Conservation (phyloP, 1,284 basidiomycete genomes). For the Pseudozyma thailandica region DNA sequence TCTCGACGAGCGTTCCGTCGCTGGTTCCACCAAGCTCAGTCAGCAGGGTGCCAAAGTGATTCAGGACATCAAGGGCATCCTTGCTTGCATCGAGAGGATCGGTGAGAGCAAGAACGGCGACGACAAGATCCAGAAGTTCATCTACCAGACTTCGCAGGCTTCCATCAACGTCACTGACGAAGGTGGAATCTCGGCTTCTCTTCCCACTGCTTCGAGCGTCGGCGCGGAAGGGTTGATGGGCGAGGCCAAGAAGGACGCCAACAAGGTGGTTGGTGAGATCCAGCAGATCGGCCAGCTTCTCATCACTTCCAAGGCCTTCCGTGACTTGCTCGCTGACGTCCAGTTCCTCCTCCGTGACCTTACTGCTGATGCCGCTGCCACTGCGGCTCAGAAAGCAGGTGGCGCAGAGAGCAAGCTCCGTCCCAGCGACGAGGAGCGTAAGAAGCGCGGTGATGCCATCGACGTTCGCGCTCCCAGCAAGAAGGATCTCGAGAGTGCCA, state of each 20-base stretch:
- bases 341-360: slow-evolving; percentile 69
- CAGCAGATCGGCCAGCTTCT: slow-evolving; percentile 69
- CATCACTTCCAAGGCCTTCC: slow-evolving; percentile 69
- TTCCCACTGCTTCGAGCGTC: slow-evolving; percentile 33
- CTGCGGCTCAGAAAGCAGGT: slow-evolving; percentile 54
- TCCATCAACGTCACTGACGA: slow-evolving; percentile 54
- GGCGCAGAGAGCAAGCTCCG: slow-evolving; percentile 62
- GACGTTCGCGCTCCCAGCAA: slow-evolving; percentile 60
- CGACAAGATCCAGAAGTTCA: slow-evolving; percentile 70
- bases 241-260: slow-evolving; percentile 64
- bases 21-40: slow-evolving; percentile 48
- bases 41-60: slow-evolving; percentile 48
- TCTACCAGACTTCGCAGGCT: slow-evolving; percentile 65
- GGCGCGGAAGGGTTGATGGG: slow-evolving; percentile 66
- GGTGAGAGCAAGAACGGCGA: slow-evolving; percentile 62
- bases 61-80: slow-evolving; percentile 52
- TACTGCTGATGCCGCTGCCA: slow-evolving; percentile 69
- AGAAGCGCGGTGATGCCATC: slow-evolving; percentile 58
- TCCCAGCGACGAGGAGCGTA: slow-evolving; percentile 56
- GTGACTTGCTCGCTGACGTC: slow-evolving; percentile 69
- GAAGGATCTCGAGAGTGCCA: slow-evolving; percentile 65
- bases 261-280: slow-evolving; percentile 68
- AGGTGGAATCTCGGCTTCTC: slow-evolving; percentile 24
- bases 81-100: slow-evolving; percentile 52
- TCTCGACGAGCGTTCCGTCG: slow-evolving; percentile 46